Conservation (phyloP, 116 monocot genomes). For the Dioscorea cayenensis region DNA sequence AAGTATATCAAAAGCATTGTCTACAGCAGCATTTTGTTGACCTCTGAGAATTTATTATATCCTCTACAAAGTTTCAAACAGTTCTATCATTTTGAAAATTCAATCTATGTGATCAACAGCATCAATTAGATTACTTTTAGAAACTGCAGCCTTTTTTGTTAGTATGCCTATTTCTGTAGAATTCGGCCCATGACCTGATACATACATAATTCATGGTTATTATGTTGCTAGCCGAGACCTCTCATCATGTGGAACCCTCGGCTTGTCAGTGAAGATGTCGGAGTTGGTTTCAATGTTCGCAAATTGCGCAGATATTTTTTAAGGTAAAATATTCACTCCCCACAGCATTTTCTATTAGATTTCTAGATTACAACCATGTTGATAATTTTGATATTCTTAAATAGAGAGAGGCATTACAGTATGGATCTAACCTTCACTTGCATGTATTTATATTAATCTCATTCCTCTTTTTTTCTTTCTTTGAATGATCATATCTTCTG, state of each 20-base stretch:
- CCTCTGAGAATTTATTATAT: neutral
- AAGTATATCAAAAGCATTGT: neutral
- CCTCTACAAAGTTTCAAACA: too few relatives aligned
- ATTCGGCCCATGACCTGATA: neutral
- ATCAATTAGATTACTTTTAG: too few relatives aligned
- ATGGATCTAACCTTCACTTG: neutral
- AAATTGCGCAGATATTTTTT: constrained; percentile 69
- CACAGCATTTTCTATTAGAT: neutral
- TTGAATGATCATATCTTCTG: neutral
- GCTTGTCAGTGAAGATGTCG: constrained; percentile 90
- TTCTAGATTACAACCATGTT: too few relatives aligned
- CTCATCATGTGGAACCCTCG: constrained; percentile 99
- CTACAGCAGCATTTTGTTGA: neutral
- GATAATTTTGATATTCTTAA: too few relatives aligned
- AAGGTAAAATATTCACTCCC: constrained; percentile 31
- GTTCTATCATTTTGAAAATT: too few relatives aligned
- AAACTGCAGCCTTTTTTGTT: neutral
- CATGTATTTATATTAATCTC: neutral
- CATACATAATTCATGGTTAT: constrained; percentile 13
- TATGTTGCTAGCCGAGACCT: constrained; percentile 64
- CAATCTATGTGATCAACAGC: too few relatives aligned
- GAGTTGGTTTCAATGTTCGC: constrained; percentile 95
- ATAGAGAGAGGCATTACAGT: too few relatives aligned
- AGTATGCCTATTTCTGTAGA: neutral
- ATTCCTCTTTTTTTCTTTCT: neutral